Base-by-base conservation (phyloP, 345 rosid species). In the Murraya koenigii region DNA sequence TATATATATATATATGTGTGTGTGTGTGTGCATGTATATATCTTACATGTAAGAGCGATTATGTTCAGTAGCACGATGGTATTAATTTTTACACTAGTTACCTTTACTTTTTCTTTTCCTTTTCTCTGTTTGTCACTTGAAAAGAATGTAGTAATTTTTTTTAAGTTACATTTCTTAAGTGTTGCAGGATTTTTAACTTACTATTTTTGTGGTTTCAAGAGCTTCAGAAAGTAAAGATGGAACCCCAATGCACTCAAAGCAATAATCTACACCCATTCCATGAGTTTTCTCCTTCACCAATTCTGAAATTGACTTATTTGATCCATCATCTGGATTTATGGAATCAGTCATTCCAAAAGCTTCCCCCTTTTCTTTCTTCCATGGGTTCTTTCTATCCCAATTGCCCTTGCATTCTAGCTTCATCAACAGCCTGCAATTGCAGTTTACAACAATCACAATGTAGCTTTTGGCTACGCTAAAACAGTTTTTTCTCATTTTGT, bases 201-300 rank as follows among this genome's bases (percentile, higher is more conserved):
- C 93, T 82, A 84, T 23, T 82, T 87, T 84, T 59, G 91, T 79
- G 63, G 94, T 80, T 36, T 73, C 66, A 25, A 93, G 73, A 28
- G 91, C 94, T 72, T 91, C 75, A 75, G 85, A 80, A 55, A 86
- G 25, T 66, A 89, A 81, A 17, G 72, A 35, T 2, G 82, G 25
- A 10, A 26, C 80, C 11, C 94, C 96, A 4, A 83, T 79, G 80
- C 96, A 93, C 75, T 90, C 93, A 54, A 93, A 85, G 88, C 94
- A 79, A 68, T 80, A 90, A 77, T 90, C 91, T 1, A 89, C 93
- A 20, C 94, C 96, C 8, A 72, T 49, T 63, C 91, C 96, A 38
- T 69, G 81, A 0, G 78, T 89, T 44, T 87, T 63, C 44, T 85
- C 90, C 62, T 39, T 85, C 8, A 91, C 72, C 55, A 86, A 33